These are phyloP conservation scores for Alternaria postmessia DNA, from an alignment of 2,329 filamentous ascomycete genomes.

Conservation along the genomic window DNA sequence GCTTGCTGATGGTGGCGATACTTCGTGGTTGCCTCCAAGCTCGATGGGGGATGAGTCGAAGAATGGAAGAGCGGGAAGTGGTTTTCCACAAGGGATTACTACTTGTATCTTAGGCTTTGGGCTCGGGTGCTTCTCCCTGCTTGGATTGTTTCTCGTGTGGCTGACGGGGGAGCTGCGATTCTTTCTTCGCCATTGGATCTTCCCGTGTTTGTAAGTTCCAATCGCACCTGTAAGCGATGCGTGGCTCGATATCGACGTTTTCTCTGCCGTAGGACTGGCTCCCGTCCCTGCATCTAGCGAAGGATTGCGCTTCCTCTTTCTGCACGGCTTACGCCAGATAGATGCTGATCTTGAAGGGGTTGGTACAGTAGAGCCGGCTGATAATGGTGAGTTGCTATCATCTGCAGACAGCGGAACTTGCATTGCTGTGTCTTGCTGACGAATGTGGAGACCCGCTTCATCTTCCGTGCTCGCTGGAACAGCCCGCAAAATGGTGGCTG, in stretches of 20 bases:
- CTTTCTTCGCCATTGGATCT: constrained; percentile 51
- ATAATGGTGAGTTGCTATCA: constrained; percentile 34
- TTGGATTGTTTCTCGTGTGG: constrained; percentile 17
- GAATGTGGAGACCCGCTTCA: constrained; percentile 41
- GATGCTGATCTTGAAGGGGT: constrained; percentile 25
- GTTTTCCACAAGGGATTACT: constrained; percentile 46
- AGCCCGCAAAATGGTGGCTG: constrained; percentile 46
- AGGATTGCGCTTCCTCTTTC: constrained; percentile 28
- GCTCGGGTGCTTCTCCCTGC: constrained; percentile 27
- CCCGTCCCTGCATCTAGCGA: constrained; percentile 23
- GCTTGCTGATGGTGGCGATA: constrained; percentile 46
- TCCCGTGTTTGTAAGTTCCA: constrained; percentile 56
- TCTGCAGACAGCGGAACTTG: constrained; percentile 27
- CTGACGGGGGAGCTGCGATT: constrained; percentile 13
- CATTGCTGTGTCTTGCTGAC: constrained; percentile 50
- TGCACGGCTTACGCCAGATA: constrained; percentile 19
- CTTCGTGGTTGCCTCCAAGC: constrained; percentile 28
- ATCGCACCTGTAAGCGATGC: constrained; percentile 46
- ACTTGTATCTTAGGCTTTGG: constrained; percentile 48
- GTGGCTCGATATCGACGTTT: constrained; percentile 33
- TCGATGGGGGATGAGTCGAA: constrained; percentile 36
- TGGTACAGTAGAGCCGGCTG: constrained; percentile 24
- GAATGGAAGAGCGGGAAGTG: constrained; percentile 41
- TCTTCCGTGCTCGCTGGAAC: constrained; percentile 41
- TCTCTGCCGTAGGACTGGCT: constrained; percentile 26